Evolutionary conservation across 768 basidiomycete species (phyloP), one percentile per base, ranked within the genome.

Genomic region (Lactarius deliciosus): DNA sequence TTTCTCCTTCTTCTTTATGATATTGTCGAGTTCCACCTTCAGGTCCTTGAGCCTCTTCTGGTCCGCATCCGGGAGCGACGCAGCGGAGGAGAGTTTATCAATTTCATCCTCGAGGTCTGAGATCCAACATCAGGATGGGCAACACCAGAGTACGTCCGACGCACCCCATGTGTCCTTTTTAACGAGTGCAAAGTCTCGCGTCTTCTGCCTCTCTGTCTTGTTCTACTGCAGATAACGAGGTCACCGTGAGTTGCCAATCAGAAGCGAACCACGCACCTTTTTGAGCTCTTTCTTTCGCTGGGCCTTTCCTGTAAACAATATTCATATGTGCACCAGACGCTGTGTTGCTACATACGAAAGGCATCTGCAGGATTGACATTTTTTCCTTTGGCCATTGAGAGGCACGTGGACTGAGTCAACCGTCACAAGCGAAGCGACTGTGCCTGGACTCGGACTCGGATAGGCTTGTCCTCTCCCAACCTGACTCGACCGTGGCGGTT

Each of bases 251-350:
- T 57, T 43, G 59, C 16, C 9, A 18, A 20, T 53, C 55, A 54
- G 45, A 34, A 41, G 25, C 11, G 13, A 47, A 45, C 53, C 41
- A 69, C 85, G 71, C 77, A 88, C 94, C 89, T 94, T 96, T 80
- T 96, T 96, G 54, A 98, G 80, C 75, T 99, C 96, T 75, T 95
- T 98, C 77, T 94, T 95, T 66, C 93, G 84, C 74, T 89, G 89
- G 3, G 92, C 88, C 78, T 98, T 98, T 63, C 95, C 95, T 97
- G 72, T 30, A 40, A 41, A 38, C 5, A n/a, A 6, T 57, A 15
- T 68, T 47, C 60, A n/a, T 22, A 63, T 59, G 13, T 54, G 40
- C 6, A 11, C 25, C 34, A 50, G n/a, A 60, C n/a, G 13, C 13
- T 61, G 25, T 25, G 36, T 56, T 57, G 1, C 3, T 55, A 85